phyloP scores from a whole-genome alignment of 768 basidiomycete species.

The Boletus sp. region DNA sequence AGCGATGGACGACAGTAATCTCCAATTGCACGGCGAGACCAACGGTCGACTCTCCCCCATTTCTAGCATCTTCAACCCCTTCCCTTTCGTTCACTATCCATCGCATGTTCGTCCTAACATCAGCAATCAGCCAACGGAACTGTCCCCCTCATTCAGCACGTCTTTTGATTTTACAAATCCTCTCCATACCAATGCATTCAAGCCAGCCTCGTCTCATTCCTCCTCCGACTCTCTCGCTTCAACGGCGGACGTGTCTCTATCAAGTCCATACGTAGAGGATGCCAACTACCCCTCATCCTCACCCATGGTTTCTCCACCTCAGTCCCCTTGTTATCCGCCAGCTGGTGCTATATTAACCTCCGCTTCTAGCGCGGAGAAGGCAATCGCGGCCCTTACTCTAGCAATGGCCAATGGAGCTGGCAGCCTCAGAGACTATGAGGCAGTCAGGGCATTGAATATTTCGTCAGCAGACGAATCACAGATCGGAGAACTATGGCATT shows the following conservation, averaged over 20 bases:
- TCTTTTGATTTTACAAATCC: constrained; percentile 24
- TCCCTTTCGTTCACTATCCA: constrained; percentile 10
- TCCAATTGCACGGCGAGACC: constrained; percentile 12
- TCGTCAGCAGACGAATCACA: constrained; percentile 39
- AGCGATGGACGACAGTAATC: constrained; percentile 38
- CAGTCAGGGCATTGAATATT: constrained; percentile 39
- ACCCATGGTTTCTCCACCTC: constrained; percentile 9
- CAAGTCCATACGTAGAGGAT: constrained; percentile 3
- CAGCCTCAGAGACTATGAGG: constrained; percentile 54
- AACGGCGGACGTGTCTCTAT: constrained; percentile 3
- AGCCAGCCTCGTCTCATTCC: constrained; percentile 16
- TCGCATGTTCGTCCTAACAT: constrained; percentile 12
- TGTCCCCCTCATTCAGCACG: constrained; percentile 22
- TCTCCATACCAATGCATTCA: constrained; percentile 29
- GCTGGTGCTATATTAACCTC: constrained; percentile 11
- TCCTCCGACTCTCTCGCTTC: constrained; percentile 17
- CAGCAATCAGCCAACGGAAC: constrained; percentile 13
- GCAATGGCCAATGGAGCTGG: constrained; percentile 65
- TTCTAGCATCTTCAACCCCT: constrained; percentile 18
- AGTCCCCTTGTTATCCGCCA: constrained; percentile 11
- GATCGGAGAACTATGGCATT: constrained; percentile 61
- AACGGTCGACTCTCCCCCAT: constrained; percentile 24
- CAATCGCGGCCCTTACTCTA: constrained; percentile 54
- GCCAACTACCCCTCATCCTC: constrained; percentile 7
- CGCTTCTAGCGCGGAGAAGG: constrained; percentile 53